Percentiles rank a stretch among this genome's conserved stretches.
phyloP scores from a whole-genome alignment of 495 filamentous ascomycete species.

The Mytilinidion resinicola region DNA sequence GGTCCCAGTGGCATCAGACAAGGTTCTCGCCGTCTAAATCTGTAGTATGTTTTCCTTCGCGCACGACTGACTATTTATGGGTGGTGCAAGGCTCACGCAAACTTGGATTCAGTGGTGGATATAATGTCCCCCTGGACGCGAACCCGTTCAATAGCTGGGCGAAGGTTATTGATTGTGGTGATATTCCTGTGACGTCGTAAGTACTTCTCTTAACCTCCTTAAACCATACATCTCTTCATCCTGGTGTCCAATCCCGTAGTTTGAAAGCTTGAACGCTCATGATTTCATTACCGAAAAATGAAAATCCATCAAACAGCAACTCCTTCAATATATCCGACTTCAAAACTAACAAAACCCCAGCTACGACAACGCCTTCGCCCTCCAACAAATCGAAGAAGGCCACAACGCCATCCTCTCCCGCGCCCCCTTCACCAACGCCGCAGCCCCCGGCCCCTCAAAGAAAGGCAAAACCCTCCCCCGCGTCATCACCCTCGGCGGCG shows the following conservation, averaged over 20 bases:
- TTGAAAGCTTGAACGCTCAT: too few relatives aligned
- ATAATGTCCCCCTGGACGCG: constrained; percentile 49
- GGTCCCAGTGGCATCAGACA: constrained; percentile 76
- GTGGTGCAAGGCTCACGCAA: constrained; percentile 46
- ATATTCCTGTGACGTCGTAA: constrained; percentile 45
- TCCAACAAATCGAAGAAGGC: constrained; percentile 42
- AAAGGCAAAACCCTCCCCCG: constrained; percentile 50
- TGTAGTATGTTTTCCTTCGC: constrained; percentile 48
- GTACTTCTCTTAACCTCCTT: constrained; percentile 14
- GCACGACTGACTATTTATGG: constrained; percentile 19
- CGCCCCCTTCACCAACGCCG: constrained; percentile 46
- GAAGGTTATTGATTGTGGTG: constrained; percentile 40
- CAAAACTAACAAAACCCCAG: constrained; percentile 8
- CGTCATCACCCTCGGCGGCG: constrained; percentile 44
- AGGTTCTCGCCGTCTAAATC: constrained; percentile 64
- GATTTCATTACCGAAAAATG: too few relatives aligned
- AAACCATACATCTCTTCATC: background rate
- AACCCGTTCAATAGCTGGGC: constrained; percentile 43
- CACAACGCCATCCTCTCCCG: constrained; percentile 39
- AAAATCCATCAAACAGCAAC: too few relatives aligned
- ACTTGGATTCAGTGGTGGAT: constrained; percentile 52
- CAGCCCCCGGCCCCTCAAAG: constrained; percentile 42
- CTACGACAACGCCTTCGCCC: constrained; percentile 41
- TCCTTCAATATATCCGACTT: too few relatives aligned
- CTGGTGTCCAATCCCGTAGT: too few relatives aligned